Percentiles rank a stretch among this genome's conserved stretches.
These are phyloP conservation scores for Brassica napus DNA, from an alignment of 345 rosid species.

Conservation along the genomic window DNA sequence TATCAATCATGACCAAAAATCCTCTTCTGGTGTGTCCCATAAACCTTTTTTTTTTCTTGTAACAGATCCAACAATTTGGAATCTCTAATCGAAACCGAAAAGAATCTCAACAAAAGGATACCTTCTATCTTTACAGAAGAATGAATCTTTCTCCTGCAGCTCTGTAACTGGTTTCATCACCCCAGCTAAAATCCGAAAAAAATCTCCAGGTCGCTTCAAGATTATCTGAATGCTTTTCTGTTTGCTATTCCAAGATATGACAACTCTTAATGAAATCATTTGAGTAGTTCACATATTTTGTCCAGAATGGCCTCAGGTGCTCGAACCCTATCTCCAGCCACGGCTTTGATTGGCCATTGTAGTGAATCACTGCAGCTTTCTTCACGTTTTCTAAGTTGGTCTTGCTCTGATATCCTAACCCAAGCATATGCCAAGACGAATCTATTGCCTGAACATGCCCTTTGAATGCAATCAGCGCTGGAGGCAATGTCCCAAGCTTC, in stretches of 20 bases:
- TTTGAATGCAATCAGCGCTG: constrained; percentile 91
- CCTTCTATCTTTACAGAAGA: constrained; percentile 34
- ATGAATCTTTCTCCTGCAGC: constrained; percentile 30
- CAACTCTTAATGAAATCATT: constrained; percentile 87
- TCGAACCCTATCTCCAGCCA: constrained; percentile 96
- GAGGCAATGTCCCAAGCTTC: constrained; percentile 98
- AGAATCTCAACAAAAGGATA: constrained; percentile 23
- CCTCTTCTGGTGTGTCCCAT: constrained; percentile 16
- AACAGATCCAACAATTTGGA: neutral
- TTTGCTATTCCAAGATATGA: constrained; percentile 74
- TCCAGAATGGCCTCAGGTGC: constrained; percentile 99
- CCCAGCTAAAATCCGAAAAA: constrained; percentile 15
- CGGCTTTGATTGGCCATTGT: constrained; percentile 96
- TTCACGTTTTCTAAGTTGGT: constrained; percentile 62
- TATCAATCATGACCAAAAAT: constrained; percentile 28
- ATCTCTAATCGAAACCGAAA: constrained; percentile 9
- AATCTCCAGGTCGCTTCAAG: constrained; percentile 11
- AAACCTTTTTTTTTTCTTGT: neutral
- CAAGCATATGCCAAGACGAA: constrained; percentile 96
- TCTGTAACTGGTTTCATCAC: constrained; percentile 30
- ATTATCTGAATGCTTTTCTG: constrained; percentile 1
- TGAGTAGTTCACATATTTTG: constrained; percentile 85
- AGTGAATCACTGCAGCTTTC: constrained; percentile 91
- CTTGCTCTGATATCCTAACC: constrained; percentile 88
- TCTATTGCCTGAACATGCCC: constrained; percentile 88